Conservation (phyloP, 306 rosid species). For the cucumber (Cucumis sativus) region DNA sequence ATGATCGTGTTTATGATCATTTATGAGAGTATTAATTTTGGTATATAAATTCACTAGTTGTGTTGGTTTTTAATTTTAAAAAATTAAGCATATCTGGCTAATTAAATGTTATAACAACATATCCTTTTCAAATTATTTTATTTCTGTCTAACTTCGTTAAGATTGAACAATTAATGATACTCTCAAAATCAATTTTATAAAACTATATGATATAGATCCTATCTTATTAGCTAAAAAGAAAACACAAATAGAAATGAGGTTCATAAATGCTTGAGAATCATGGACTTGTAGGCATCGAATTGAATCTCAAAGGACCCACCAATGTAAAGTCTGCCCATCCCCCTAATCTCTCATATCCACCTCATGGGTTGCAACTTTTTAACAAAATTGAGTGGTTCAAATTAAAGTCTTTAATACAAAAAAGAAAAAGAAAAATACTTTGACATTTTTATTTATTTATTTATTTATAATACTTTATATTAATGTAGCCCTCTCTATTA, state of each 20-base stretch:
- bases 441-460: not conserved
- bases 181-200: no score
- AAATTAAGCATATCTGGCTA: no score
- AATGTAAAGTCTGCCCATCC: not conserved
- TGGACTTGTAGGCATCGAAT: not conserved
- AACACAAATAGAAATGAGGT: not conserved
- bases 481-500: not conserved
- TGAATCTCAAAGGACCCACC: slow-evolving; percentile 3
- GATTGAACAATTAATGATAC: not conserved
- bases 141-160: not conserved
- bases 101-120: no score
- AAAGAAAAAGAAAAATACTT: no score
- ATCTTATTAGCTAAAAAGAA: not conserved
- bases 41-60: no score
- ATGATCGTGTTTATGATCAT: no score
- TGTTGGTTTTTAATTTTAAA: no score
- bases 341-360: not conserved
- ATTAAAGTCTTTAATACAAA: not conserved
- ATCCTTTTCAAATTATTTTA: no score
- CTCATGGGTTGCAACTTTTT: not conserved
- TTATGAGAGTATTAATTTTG: no score
- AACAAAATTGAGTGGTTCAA: not conserved
- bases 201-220: no score
- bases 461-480: not conserved
- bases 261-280: not conserved